These are phyloP conservation scores for Oropetium thomaeum DNA, from an alignment of 176 grass and related monocot genomes.

Conservation along the genomic window DNA sequence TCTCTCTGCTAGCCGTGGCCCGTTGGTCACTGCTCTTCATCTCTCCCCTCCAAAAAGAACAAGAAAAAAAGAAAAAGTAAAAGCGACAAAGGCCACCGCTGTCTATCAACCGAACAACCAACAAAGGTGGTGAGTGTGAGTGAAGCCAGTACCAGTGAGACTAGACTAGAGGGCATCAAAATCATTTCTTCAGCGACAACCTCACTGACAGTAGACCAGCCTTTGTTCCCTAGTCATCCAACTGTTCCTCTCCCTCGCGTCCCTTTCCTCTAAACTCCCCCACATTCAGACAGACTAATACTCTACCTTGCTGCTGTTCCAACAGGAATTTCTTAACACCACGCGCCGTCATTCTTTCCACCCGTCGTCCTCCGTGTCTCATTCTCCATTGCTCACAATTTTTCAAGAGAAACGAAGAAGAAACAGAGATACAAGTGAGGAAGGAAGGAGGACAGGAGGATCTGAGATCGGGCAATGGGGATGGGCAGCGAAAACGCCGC, in stretches of 20 bases:
- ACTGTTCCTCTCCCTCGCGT: slow-evolving; percentile 26
- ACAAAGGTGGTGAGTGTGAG: neutral
- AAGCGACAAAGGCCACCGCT: neutral
- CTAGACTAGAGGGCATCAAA: too few relatives aligned
- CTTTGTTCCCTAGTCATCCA: slow-evolving; percentile 39
- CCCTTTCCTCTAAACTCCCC: slow-evolving; percentile 23
- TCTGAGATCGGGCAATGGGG: slow-evolving; percentile 17
- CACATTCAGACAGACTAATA: neutral
- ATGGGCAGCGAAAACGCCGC: slow-evolving; percentile 27
- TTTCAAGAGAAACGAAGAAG: neutral
- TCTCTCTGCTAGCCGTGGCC: too few relatives aligned
- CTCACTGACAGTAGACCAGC: slow-evolving; percentile 35
- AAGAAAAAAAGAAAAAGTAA: too few relatives aligned
- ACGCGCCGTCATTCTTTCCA: slow-evolving; percentile 31
- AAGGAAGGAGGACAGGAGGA: neutral
- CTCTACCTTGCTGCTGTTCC: neutral
- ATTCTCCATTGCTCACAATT: neutral
- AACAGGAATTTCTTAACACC: slow-evolving; percentile 11
- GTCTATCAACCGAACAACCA: too few relatives aligned
- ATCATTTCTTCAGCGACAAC: neutral
- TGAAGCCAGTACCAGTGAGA: too few relatives aligned
- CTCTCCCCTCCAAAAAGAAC: too few relatives aligned
- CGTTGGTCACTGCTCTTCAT: too few relatives aligned
- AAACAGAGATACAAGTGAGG: too few relatives aligned
- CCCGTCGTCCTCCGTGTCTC: slow-evolving; percentile 10